Conservation (phyloP, 495 filamentous ascomycete genomes). For the Aspergillus indologenus region DNA sequence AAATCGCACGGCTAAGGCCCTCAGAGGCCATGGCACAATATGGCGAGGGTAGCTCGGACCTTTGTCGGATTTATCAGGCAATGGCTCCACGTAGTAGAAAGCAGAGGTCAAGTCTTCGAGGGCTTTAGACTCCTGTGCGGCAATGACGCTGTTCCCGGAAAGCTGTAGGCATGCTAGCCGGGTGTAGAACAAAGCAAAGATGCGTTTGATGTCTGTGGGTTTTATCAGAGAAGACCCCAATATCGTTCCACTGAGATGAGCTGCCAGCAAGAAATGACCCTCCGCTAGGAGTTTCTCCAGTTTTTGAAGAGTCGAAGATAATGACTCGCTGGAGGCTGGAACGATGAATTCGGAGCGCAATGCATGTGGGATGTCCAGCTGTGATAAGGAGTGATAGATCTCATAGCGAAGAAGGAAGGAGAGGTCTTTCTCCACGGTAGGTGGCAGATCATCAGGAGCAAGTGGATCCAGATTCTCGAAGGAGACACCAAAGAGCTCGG, state of each 20-base stretch:
- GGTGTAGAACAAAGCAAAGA: conserved; percentile 78
- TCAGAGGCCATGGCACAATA: conserved; percentile 83
- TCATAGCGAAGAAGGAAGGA: conserved; percentile 73
- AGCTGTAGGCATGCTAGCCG: conserved; percentile 81
- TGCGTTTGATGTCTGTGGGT: conserved; percentile 54
- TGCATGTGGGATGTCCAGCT: conserved; percentile 61
- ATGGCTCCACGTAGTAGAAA: conserved; percentile 59
- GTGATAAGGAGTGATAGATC: conserved; percentile 75
- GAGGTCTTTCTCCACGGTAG: conserved; percentile 62
- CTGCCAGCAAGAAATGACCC: conserved; percentile 62
- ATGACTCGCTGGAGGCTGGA: conserved; percentile 35
- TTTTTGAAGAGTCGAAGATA: conserved; percentile 31
- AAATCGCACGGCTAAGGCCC: conserved; percentile 75
- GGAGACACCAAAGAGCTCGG: conserved; percentile 25
- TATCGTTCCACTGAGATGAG: conserved; percentile 40
- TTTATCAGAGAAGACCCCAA: conserved; percentile 45
- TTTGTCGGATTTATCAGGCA: conserved; percentile 26
- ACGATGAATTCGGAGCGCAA: conserved; percentile 50
- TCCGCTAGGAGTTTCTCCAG: conserved; percentile 72
- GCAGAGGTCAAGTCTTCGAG: conserved; percentile 74
- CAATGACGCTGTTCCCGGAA: conserved; percentile 63
- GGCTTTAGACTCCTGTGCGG: conserved; percentile 80
- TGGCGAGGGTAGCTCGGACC: conserved; percentile 36
- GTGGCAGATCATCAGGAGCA: conserved; percentile 34
- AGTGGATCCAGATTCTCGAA: conserved; percentile 34